Percentiles rank a stretch among this genome's conserved stretches.
phyloP scores from a whole-genome alignment of 2,329 filamentous ascomycete species.

The Chaetomium strumarium region DNA sequence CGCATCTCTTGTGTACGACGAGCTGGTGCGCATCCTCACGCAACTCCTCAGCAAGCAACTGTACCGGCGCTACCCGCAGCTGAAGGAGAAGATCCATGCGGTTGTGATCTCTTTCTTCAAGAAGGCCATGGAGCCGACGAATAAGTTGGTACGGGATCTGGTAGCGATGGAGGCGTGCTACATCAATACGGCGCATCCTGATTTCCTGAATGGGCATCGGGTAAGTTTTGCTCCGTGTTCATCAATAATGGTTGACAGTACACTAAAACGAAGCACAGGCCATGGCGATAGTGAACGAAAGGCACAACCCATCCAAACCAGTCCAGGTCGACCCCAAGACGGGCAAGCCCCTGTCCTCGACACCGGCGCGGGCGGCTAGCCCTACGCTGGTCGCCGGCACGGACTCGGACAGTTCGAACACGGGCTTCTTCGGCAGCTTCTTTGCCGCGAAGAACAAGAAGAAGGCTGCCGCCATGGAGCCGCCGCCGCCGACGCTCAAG shows the following conservation, averaged over 20 bases:
- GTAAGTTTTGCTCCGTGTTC: constrained; percentile 38
- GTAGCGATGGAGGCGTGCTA: constrained; percentile 96
- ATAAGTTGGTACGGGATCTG: constrained; percentile 90
- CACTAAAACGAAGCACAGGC: constrained; percentile 45
- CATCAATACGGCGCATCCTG: constrained; percentile 96
- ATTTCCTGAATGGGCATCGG: constrained; percentile 93
- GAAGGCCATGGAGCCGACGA: constrained; percentile 95
- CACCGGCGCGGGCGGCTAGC: constrained; percentile 67
- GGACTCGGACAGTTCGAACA: constrained; percentile 46
- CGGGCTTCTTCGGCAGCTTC: constrained; percentile 96
- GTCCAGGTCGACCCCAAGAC: constrained; percentile 98
- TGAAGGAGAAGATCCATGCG: constrained; percentile 95
- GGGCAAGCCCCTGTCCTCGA: constrained; percentile 77
- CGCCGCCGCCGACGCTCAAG: constrained; percentile 87
- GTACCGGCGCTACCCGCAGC: constrained; percentile 84
- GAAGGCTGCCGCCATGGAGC: constrained; percentile 99
- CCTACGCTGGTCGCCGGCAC: constrained; percentile 56
- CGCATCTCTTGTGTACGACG: constrained; percentile 94
- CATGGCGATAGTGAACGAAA: constrained; percentile 97
- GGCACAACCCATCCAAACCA: constrained; percentile 73
- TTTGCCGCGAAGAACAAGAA: constrained; percentile 99
- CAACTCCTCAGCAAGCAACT: constrained; percentile 83
- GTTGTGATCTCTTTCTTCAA: constrained; percentile 96
- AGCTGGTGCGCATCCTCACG: constrained; percentile 88
- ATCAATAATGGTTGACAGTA: neutral